Base-by-base conservation (phyloP, 768 basidiomycete species). In the Roridomyces roridus region DNA sequence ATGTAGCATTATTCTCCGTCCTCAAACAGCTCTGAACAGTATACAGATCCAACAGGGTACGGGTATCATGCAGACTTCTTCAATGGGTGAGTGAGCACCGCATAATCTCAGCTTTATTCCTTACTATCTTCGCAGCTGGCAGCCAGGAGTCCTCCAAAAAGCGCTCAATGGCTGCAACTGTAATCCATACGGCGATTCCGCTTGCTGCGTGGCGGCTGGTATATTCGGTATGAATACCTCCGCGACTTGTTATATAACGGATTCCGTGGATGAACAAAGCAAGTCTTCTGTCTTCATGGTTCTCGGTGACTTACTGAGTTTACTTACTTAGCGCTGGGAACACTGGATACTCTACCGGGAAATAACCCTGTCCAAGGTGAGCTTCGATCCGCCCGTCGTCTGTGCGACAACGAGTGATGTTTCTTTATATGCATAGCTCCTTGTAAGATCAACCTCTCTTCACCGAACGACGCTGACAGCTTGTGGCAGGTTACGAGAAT, bases 31-130 rank as follows among this genome's bases (percentile, higher is more conserved):
- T 25, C n/a, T 25, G 18, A 36, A 41, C 26, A 21, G 9, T 14
- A 72, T 73, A 77, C 76, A 24, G 80, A 82, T 55, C 70, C 77
- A 6, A 79, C 77, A 6, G 78, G 79, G 4, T 75, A 72, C 57
- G 77, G 75, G 24, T 63, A 72, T 35, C 72, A 74, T 51, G 73
- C 69, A 5, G 75, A 77, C 59, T 76, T 74, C 59, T 62, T 68
- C 53, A 72, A 74, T 47, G 61, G 61, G 52, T 56, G 37, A n/a
- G n/a, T n/a, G n/a, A n/a, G n/a, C n/a, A n/a, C n/a, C n/a, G n/a
- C n/a, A n/a, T n/a, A n/a, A n/a, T n/a, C n/a, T n/a, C n/a, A n/a
- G n/a, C n/a, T 23, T 37, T 18, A 24, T 50, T 50, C 35, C 18
- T 48, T n/a, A 6, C 46, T 12, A 18, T 11, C 6, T n/a, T 15